Evolutionary conservation across 2,329 filamentous ascomycete species (phyloP), one percentile per base, ranked within the genome.

Genomic region (Capronia americana): DNA sequence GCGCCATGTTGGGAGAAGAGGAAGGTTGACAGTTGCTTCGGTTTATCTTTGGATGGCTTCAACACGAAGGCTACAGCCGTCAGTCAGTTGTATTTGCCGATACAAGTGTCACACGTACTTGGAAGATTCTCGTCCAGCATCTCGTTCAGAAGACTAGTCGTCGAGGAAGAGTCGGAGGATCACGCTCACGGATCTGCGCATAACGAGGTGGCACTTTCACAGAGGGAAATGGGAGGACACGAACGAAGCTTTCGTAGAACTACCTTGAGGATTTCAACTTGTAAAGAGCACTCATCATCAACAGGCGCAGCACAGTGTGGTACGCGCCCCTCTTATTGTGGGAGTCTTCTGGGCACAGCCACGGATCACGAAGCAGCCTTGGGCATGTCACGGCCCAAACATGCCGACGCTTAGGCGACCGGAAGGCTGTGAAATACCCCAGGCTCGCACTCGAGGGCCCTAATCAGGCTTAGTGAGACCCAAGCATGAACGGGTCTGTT

Each of bases 91-190:
- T 7, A 23, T 41, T 24, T 20, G n/a, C 23, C 6, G 8, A 58
- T 54, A 38, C 28, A 17, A 61, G 50, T 38, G 74, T 72, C 4
- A 74, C 23, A 72, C 76, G 69, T 73, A 86, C 85, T 92, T 63
- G 93, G 93, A n/a, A 97, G 87, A 78, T 93, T 96, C 78, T 96
- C 92, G 88, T 97, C 93, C 74, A 96, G 86, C 93, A 97, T 97
- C 12, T 46, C 38, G 24, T 20, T 55, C 56, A 14, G 59, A 44
- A n/a, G 38, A 44, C n/a, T 24, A 10, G 24, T 20, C 4, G 24
- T 28, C 28, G 4, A 34, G 23, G 55, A n/a, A 38, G 24, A 28
- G 7, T 57, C 20, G 30, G 32, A 38, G 34, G 55, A 32, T 46
- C 26, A 56, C 14, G 53, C 20, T 14, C 11, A 51, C 20, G 20